Base-by-base conservation (phyloP, 139 green algal genomes). In the Closterium sp. region DNA sequence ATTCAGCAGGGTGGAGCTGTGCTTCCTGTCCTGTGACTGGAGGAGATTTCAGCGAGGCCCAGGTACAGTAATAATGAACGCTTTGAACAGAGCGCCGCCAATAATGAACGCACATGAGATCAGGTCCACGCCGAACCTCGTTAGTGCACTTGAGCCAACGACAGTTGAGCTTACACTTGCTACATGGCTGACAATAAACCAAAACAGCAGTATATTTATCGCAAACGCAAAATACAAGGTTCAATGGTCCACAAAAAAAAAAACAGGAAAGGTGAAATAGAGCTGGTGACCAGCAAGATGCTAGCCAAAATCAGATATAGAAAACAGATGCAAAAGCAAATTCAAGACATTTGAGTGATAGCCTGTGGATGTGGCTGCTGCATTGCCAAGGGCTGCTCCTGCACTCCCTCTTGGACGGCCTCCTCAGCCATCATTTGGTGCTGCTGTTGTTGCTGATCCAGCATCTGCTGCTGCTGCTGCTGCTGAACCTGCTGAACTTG, bases 381-480 rank as follows among this genome's bases (percentile, higher is more conserved):
- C 55, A 76, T 76, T 76, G 55, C 55, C 55, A 76, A 76, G 55
- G 55, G 55, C 55, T 76, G 55, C 55, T 76, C 55, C 55, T 76
- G 55, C 55, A 76, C 55, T 76, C 55, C 55, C 23, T 76, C 55
- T 76, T 76, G 55, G 25, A 76, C 55, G 23, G 55, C 55, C 23
- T 76, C 55, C 55, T 76, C 55, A 28, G 55, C 55, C 55, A 76
- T 76, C 55, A 28, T 86, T 86, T 33, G 30, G 0, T 88, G 85
- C 85, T 43, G 33, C 32, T 88, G 30, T 30, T 88, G 85, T 36
- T 35, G 31, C 38, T 30, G 85, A 36, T 35, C 8, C 33, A 25
- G 9, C 85, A 88, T 85, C 81, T 31, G 23, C 81, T 85, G 81
- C 81, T 88, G 85, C 33, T 88, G 85, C 85, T 88, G 33, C 33